Evolutionary conservation across 805 yeast species (phyloP).

Genomic region (Nakazawaea laoshanensis): DNA sequence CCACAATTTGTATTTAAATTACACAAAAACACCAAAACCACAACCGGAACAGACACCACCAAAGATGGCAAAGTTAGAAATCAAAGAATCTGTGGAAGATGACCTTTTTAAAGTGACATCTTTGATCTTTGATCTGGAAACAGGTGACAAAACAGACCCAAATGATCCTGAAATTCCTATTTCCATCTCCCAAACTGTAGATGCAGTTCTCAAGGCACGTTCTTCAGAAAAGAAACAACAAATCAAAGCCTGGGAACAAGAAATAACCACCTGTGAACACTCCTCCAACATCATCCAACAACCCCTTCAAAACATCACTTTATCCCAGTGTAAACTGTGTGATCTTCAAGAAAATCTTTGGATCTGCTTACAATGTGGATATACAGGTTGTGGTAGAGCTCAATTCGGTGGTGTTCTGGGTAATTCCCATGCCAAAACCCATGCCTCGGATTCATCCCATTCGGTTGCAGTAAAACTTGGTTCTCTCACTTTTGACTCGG

Average conservation of each 20-base stretch:
- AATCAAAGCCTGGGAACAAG: slow-evolving; percentile 87
- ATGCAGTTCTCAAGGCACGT: slow-evolving; percentile 42
- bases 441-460: slow-evolving; percentile 51
- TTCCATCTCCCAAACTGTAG: slow-evolving; percentile 25
- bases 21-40: slow-evolving; percentile 43
- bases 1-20: slow-evolving; percentile 53
- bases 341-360: slow-evolving; percentile 73
- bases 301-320: slow-evolving; percentile 18
- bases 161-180: slow-evolving; percentile 19
- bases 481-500: slow-evolving; percentile 68
- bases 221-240: slow-evolving; percentile 59
- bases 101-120: slow-evolving; percentile 47
- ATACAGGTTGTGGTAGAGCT: slow-evolving; percentile 88
- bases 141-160: slow-evolving; percentile 18
- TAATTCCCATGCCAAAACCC: slow-evolving; percentile 80
- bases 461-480: slow-evolving; percentile 88
- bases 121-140: slow-evolving; percentile 29
- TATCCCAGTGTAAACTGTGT: slow-evolving; percentile 46
- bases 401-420: slow-evolving; percentile 96
- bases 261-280: slow-evolving; percentile 74
- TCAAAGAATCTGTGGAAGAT: slow-evolving; percentile 53
- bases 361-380: slow-evolving; percentile 89
- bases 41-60: slow-evolving; percentile 21
- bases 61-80: slow-evolving; percentile 59
- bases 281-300: slow-evolving; percentile 44